Conservation (phyloP, 2,329 filamentous ascomycete genomes). For the Penicillium olsonii region DNA sequence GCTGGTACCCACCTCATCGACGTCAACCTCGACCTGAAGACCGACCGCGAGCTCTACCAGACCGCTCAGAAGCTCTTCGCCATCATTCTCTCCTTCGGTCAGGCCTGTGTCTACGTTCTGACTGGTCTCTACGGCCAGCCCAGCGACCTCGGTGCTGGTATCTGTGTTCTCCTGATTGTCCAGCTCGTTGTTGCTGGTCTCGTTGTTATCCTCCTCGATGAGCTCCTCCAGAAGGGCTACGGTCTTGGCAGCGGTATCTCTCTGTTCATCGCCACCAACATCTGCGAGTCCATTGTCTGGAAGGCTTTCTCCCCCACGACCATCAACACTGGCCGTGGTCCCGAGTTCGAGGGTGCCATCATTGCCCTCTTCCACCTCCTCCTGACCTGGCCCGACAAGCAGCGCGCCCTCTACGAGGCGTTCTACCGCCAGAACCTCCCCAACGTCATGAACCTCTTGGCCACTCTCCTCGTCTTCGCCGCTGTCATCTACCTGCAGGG, state of each 20-base stretch:
- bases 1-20: conserved; percentile 99
- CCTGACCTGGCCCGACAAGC: conserved; percentile 99
- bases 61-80: conserved; percentile 98
- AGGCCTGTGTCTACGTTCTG: conserved; percentile 97
- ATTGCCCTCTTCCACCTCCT: conserved; percentile 97
- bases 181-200: conserved; percentile 97
- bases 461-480: conserved; percentile 89
- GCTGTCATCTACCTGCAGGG: conserved; percentile 99
- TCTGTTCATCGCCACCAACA: conserved; percentile 99
- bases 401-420: conserved; percentile 94
- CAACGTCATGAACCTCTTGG: conserved; percentile 98
- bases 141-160: conserved; percentile 93
- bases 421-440: conserved; percentile 99
- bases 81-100: conserved; percentile 95
- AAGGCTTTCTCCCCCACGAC: conserved; percentile 99
- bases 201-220: conserved; percentile 98
- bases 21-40: conserved; percentile 99
- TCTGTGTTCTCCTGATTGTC: conserved; percentile 96
- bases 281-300: conserved; percentile 99
- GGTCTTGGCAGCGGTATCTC: conserved; percentile 98
- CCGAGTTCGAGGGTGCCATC: conserved; percentile 97
- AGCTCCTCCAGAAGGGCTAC: conserved; percentile 99
- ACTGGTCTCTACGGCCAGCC: conserved; percentile 97
- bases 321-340: conserved; percentile 98
- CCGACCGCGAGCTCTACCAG: conserved; percentile 99